Base-by-base conservation (phyloP, 352 stramenopile species). In the Saprolegnia parasitica region DNA sequence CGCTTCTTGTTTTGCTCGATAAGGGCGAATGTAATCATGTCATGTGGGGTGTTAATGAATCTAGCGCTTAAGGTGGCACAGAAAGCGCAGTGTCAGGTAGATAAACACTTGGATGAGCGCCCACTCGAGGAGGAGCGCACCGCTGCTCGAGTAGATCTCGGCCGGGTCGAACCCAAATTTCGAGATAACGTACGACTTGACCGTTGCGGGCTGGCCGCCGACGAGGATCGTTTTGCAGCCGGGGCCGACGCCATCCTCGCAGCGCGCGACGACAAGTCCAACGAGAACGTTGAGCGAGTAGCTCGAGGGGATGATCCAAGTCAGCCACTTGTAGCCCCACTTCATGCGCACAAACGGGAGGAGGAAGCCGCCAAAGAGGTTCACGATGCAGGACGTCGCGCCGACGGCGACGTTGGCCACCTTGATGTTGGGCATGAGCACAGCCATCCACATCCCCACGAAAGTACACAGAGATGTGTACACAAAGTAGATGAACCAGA, bases 401-500 rank as follows among this genome's bases (percentile, higher is more conserved):
- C 83, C 81, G 29, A 91, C 79, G 1, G 83, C 83, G 5, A 91
- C 83, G 62, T 89, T 91, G 21, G 81, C 83, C 54, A 91, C 83
- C 76, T 91, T 91, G 50, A 79, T 70, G 70, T 89, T 91, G 10
- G 83, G 83, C 74, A 78, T 87, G 60, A 91, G 68, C 35, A 77
- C 83, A 20, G 81, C 77, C 83, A 91, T 91, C 80, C 81, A 91
- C 70, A 90, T 81, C 0, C 83, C 83, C 8, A 86, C 58, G 58
- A 86, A 89, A 52, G 81, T 89, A 50, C 81, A 89, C 0, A 72
- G 75, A 16, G 81, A 86, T 4, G 78, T 87, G 74, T 87, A 89
- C 13, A 87, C 55, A 77, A 78, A 88, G 66, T 81, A 84, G 18
- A 79, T 67, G 40, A 84, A 78, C 71, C 62, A 71, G 55, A 87